Evolutionary conservation across 306 rosid species (phyloP).

Genomic region (Pachyrhizus erosus): DNA sequence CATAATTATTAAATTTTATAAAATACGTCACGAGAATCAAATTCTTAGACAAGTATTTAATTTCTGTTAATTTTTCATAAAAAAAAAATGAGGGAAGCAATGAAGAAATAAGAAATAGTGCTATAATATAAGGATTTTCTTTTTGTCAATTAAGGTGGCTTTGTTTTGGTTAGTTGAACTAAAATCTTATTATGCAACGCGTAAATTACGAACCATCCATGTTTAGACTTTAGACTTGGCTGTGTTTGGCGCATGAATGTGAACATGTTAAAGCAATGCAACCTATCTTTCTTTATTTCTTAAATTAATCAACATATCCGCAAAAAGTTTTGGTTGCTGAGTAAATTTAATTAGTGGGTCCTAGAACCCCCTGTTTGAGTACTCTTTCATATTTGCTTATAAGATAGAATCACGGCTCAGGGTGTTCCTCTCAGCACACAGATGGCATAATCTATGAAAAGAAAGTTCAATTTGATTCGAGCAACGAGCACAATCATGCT

Average conservation of each 20-base stretch:
- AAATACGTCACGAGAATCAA: neutral
- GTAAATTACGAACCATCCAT: conserved; percentile 30
- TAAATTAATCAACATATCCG: conserved; percentile 15
- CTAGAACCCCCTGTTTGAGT: neutral
- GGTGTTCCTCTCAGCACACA: conserved; percentile 11
- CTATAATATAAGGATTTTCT: neutral
- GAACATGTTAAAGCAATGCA: conserved; percentile 39
- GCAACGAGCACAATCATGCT: conserved; percentile 51
- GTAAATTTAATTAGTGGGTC: conserved; percentile 38
- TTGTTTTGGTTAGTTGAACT: conserved; percentile 38
- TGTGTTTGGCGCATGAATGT: conserved; percentile 32
- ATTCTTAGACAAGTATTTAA: neutral
- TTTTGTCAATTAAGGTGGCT: conserved; percentile 39
- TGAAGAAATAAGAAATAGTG: neutral
- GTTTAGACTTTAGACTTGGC: conserved; percentile 26
- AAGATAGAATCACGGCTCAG: neutral
- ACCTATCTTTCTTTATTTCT: conserved; percentile 9
- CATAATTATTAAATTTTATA: no score
- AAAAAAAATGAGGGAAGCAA: neutral
- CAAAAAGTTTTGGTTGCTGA: conserved; percentile 22
- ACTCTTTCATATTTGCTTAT: conserved; percentile 34
- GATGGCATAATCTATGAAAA: conserved; percentile 29
- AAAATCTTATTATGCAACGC: conserved; percentile 12
- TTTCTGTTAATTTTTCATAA: neutral
- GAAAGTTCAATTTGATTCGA: conserved; percentile 28